phyloP scores from a whole-genome alignment of 352 stramenopile genomes.

The Pythium grandisporangium region DNA sequence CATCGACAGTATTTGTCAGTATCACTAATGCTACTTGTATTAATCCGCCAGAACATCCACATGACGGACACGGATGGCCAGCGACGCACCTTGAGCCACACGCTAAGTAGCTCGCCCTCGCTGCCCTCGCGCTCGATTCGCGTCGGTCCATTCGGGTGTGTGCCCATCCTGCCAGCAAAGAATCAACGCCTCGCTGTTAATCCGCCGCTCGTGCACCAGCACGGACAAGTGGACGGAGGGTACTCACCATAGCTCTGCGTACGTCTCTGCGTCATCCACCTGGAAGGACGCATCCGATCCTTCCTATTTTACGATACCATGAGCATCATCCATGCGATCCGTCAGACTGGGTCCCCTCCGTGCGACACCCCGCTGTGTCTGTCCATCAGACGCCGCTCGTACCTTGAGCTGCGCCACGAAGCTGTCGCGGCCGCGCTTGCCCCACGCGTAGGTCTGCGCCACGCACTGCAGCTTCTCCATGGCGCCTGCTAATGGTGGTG shows the following conservation, averaged over 20 bases:
- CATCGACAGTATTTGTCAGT: no score
- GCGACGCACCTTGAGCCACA: slow-evolving; percentile 43
- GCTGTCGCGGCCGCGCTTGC: slow-evolving; percentile 74
- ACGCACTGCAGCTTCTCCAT: slow-evolving; percentile 81
- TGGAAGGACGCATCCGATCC: slow-evolving; percentile 35
- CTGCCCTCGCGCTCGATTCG: slow-evolving; percentile 44
- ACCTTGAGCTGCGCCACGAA: slow-evolving; percentile 86
- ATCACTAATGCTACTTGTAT: no score
- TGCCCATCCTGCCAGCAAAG: slow-evolving; percentile 92
- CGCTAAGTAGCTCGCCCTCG: slow-evolving; percentile 45
- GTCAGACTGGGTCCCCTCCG: no score
- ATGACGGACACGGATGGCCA: no score
- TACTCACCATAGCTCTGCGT: slow-evolving; percentile 86
- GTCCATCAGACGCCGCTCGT: no score
- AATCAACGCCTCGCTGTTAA: no score
- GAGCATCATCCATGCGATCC: no score
- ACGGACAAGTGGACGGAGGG: slow-evolving; percentile 5
- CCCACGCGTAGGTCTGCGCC: slow-evolving; percentile 88
- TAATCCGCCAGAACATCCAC: no score
- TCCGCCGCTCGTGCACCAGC: no score
- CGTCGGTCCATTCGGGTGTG: slow-evolving; percentile 89
- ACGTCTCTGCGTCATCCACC: slow-evolving; percentile 32
- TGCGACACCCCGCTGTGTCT: no score
- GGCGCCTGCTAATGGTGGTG: no score
- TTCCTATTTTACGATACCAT: no score